phyloP scores from a whole-genome alignment of 2,329 filamentous ascomycete species.

The Sordariomycetes sp. region DNA sequence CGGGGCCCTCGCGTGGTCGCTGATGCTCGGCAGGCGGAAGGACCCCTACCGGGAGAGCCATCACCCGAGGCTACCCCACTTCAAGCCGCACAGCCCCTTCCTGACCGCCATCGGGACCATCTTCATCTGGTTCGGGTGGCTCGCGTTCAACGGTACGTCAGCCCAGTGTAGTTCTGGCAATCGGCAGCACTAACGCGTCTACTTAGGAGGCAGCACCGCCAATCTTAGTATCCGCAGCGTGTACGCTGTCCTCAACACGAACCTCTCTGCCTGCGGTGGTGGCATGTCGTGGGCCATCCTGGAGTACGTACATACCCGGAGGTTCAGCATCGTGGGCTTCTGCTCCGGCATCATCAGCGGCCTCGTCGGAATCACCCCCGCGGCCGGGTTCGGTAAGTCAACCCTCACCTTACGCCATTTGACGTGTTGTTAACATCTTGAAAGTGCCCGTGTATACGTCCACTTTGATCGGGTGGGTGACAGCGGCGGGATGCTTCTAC shows the following conservation, averaged over 20 bases:
- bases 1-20: conserved; percentile 51
- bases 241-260: conserved; percentile 47
- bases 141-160: conserved; percentile 35
- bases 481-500: conserved; percentile 33
- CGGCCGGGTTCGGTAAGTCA: conserved; percentile 35
- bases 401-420: background rate
- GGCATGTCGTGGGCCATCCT: conserved; percentile 41
- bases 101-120: conserved; percentile 54
- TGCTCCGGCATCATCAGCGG: conserved; percentile 44
- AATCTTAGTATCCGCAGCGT: conserved; percentile 41
- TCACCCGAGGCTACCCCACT: conserved; percentile 17
- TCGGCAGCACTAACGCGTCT: too few relatives aligned
- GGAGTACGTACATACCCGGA: conserved; percentile 33
- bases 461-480: conserved; percentile 39
- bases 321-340: conserved; percentile 14
- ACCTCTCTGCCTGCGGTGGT: conserved; percentile 43
- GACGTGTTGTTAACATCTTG: background rate
- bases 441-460: conserved; percentile 37
- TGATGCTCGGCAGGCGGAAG: conserved; percentile 49
- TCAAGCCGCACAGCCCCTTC: conserved; percentile 50
- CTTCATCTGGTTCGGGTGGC: conserved; percentile 55
- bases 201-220: conserved; percentile 25
- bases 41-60: conserved; percentile 33
- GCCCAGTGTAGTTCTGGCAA: background rate
- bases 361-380: conserved; percentile 47